Percentiles rank a stretch among this genome's conserved stretches.
phyloP scores from a whole-genome alignment of 345 rosid species.

The Salix arbutifolia region DNA sequence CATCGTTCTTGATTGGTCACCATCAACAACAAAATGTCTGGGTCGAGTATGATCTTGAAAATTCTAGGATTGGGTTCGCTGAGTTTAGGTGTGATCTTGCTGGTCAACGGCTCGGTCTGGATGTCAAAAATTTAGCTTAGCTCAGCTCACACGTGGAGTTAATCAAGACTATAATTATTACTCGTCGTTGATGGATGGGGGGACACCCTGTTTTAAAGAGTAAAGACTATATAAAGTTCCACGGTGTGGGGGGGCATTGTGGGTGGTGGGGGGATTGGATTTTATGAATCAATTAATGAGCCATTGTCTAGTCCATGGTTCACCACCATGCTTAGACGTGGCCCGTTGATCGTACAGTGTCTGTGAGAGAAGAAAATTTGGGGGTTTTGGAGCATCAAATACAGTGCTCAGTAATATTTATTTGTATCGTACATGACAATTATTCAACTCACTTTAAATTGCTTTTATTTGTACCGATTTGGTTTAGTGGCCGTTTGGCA shows the following conservation, averaged over 20 bases:
- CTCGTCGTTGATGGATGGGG: background rate
- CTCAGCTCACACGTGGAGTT: background rate
- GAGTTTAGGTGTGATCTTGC: constrained; percentile 61
- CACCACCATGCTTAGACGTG: background rate
- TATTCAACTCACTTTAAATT: background rate
- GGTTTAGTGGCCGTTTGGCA: too few species aligned
- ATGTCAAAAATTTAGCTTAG: background rate
- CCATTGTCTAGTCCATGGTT: background rate
- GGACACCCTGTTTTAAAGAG: background rate
- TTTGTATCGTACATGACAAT: background rate
- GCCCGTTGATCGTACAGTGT: background rate
- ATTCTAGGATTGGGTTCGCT: constrained; percentile 71
- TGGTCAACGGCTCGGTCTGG: constrained; percentile 41
- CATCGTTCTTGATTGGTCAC: constrained; percentile 72
- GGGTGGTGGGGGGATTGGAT: background rate
- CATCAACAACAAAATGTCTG: constrained; percentile 80
- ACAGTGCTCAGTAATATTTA: too few species aligned
- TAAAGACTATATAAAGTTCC: background rate
- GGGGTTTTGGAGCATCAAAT: background rate
- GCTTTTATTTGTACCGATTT: background rate
- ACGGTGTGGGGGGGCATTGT: too few species aligned
- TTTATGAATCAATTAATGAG: background rate
- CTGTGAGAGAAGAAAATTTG: background rate
- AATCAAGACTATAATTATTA: background rate
- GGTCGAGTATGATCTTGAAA: constrained; percentile 74